Evolutionary conservation across 208 protist species (phyloP), one percentile per base, ranked within the genome.

Genomic region (Trichomonas tenax): DNA sequence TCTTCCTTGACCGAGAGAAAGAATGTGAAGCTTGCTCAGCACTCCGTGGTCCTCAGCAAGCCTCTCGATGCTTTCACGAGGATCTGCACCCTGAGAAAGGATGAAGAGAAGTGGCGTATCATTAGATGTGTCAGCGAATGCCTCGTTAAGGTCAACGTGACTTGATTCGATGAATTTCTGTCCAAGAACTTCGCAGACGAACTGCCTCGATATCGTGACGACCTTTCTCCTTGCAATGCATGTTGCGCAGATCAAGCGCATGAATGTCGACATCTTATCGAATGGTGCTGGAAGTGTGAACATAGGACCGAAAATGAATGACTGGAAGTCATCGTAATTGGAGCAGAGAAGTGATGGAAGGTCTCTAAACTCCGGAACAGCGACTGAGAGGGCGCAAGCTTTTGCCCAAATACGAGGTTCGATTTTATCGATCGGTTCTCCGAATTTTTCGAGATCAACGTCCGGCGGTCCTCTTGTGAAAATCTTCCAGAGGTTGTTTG

Each of bases 1-100:
- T 97, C 99, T 98, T 34, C 99, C 99, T 97, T 99, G 99, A 17
- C 99, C 99, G 2, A 99, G 97, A 49, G 99, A 99, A 31, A 99
- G 44, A 58, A 96, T 81, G n/a, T 99, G 97, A 38, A 99, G 96
- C 0, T 98, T 96, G 38, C 97, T 95, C 14, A 97, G 97, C 82
- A 98, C 98, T 14, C 97, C 97, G 26, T 97, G 63, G 26, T 97
- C 97, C 63, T 97, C 97, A n/a, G 98, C 98, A 96, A 99, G 99
- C 34, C 98, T 97, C 96, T 99, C 97, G 63, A 99, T 97, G 51
- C 98, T 97, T 17, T 98, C 97, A 97, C 98, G 98, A 72, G 99
- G 99, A 97, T 99, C 99, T 14, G 98, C 98, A 40, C 99, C 99
- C 86, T 98, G 98, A 21, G 99, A 99, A 14, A 99, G 98, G 23